phyloP scores from a whole-genome alignment of 345 rosid species.

The Passiflora organensis region DNA sequence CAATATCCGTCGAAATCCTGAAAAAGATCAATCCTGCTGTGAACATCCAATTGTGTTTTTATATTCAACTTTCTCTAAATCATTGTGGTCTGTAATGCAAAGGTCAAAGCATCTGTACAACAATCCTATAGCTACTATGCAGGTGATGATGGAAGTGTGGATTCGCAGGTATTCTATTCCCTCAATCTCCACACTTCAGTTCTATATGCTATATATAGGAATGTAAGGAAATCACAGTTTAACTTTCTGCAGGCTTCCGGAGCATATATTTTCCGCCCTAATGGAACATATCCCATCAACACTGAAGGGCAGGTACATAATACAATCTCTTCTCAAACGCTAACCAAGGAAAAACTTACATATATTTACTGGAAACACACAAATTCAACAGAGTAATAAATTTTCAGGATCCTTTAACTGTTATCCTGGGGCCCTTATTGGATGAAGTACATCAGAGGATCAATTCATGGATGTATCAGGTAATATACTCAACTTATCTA shows the following conservation, averaged over 20 bases:
- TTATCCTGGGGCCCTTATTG: constrained; percentile 69
- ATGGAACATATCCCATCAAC: constrained; percentile 39
- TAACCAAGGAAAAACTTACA: neutral
- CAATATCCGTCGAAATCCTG: neutral
- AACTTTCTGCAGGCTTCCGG: constrained; percentile 71
- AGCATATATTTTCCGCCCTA: constrained; percentile 93
- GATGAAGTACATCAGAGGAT: constrained; percentile 79
- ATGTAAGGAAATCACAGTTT: neutral
- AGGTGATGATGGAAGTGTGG: constrained; percentile 74
- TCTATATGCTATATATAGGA: neutral
- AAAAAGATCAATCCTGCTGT: neutral
- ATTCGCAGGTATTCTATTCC: constrained; percentile 55
- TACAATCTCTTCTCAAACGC: constrained; percentile 2
- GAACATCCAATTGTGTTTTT: constrained; percentile 13
- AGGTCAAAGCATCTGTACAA: constrained; percentile 36
- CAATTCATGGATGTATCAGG: constrained; percentile 90
- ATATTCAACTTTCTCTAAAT: neutral
- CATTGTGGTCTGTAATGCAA: neutral
- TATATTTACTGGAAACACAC: neutral
- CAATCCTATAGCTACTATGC: constrained; percentile 74
- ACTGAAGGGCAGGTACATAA: constrained; percentile 14
- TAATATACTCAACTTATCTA: constrained; percentile 7
- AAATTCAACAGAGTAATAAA: neutral
- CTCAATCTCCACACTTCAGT: neutral
- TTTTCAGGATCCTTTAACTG: constrained; percentile 50